phyloP scores from a whole-genome alignment of 116 monocot genomes.

The Zostera marina region DNA sequence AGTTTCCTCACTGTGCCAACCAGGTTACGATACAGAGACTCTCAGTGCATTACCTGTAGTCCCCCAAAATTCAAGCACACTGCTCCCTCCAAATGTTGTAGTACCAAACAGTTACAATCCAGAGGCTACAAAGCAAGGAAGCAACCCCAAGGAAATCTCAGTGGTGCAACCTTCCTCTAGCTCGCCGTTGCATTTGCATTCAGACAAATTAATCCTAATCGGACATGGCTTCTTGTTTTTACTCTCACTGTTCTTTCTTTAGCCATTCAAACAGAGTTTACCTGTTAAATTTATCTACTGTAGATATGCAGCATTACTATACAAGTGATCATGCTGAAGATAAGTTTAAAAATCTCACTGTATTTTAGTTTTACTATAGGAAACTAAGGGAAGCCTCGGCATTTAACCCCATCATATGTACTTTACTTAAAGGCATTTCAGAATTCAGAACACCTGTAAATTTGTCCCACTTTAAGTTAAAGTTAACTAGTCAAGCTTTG shows the following conservation, averaged over 20 bases:
- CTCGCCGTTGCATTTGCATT: not conserved
- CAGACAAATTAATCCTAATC: not conserved
- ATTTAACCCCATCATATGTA: not conserved
- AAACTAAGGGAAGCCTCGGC: not conserved
- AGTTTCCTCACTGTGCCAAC: not conserved
- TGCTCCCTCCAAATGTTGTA: not conserved
- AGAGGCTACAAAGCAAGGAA: constrained; percentile 5
- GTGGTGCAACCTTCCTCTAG: constrained; percentile 2
- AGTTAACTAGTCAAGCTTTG: too few relatives aligned
- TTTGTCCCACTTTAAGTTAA: too few relatives aligned
- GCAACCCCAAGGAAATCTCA: constrained; percentile 1
- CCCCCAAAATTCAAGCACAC: constrained; percentile 1
- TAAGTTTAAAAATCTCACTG: not conserved
- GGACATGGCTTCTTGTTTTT: not conserved
- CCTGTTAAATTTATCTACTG: not conserved
- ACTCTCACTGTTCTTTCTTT: not conserved
- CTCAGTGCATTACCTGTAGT: constrained; percentile 28
- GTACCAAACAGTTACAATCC: constrained; percentile 4
- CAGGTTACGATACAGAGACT: constrained; percentile 56
- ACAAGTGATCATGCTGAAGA: too few relatives aligned
- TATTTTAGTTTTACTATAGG: not conserved
- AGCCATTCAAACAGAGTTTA: not conserved
- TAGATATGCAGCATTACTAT: not conserved
- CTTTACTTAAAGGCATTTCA: too few relatives aligned
- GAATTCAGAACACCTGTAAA: too few relatives aligned